Conservation (phyloP, 2,329 filamentous ascomycete species). For the Camptophora hylomeconis region DNA sequence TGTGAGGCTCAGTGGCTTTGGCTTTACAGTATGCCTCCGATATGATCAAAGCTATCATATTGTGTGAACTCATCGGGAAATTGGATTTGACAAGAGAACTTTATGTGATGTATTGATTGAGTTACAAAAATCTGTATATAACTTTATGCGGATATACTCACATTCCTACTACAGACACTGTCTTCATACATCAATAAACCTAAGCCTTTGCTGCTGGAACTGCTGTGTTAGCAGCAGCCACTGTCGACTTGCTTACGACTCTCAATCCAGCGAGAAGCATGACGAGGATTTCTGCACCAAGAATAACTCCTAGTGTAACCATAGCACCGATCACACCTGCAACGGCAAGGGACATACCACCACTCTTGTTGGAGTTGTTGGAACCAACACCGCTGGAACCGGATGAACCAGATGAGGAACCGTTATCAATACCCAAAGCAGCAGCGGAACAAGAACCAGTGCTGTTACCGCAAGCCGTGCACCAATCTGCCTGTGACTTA, state of each 20-base stretch:
- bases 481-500: conserved; percentile 55
- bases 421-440: conserved; percentile 16
- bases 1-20: no score
- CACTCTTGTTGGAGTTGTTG: conserved; percentile 14
- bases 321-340: conserved; percentile 69
- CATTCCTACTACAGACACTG: no score
- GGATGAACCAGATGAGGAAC: conserved; percentile 17
- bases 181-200: no score
- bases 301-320: conserved; percentile 52
- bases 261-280: conserved; percentile 45
- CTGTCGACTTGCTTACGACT: conserved; percentile 42
- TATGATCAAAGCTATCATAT: no score
- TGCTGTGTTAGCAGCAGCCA: conserved; percentile 13
- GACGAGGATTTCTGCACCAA: conserved; percentile 41
- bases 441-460: conserved; percentile 51
- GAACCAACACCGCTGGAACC: conserved; percentile 15
- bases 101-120: no score
- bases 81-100: no score
- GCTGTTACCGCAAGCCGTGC: conserved; percentile 58
- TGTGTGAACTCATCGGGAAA: no score
- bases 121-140: no score
- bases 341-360: conserved; percentile 53
- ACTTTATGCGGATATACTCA: no score
- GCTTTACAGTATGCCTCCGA: no score
- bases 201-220: neutral